Evolutionary conservation across 176 grass and related monocot genomes (phyloP).

Genomic region (Tillandsia fasciculata): DNA sequence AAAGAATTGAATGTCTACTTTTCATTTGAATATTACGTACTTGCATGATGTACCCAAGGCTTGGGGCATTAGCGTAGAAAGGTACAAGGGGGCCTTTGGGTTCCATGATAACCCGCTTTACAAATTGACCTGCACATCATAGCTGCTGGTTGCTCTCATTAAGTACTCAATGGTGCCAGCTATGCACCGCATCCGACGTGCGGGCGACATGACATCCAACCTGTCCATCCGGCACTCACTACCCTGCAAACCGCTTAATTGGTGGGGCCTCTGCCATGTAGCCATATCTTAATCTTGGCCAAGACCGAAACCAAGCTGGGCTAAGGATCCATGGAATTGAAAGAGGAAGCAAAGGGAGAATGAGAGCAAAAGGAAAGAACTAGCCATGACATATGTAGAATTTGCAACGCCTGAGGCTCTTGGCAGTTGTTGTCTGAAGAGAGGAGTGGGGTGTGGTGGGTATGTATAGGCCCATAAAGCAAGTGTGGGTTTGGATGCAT

Average conservation of each 20-base stretch:
- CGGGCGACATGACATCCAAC: neutral
- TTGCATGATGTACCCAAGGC: slow-evolving; percentile 9
- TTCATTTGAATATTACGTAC: neutral
- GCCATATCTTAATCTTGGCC: too few species aligned
- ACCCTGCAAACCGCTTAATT: neutral
- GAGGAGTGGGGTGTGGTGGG: too few species aligned
- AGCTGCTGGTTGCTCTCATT: neutral
- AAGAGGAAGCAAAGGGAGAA: too few species aligned
- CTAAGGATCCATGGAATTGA: too few species aligned
- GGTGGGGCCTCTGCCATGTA: too few species aligned
- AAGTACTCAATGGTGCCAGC: slow-evolving; percentile 5
- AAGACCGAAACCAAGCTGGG: too few species aligned
- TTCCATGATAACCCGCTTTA: neutral
- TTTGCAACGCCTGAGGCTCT: too few species aligned
- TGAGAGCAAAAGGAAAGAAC: too few species aligned
- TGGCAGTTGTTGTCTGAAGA: too few species aligned
- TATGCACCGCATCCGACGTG: neutral
- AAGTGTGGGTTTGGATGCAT: too few species aligned
- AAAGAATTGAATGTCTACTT: neutral
- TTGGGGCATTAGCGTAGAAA: slow-evolving; percentile 1
- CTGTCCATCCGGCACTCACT: neutral
- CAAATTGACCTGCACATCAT: slow-evolving; percentile 5
- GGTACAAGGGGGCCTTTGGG: neutral
- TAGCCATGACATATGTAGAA: too few species aligned
- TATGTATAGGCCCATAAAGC: too few species aligned